A percentile compares a stretch with the other conserved stretches of the same genome.
Conservation (phyloP, 2,329 filamentous ascomycete genomes). For the Tolypocladium nubicola region DNA sequence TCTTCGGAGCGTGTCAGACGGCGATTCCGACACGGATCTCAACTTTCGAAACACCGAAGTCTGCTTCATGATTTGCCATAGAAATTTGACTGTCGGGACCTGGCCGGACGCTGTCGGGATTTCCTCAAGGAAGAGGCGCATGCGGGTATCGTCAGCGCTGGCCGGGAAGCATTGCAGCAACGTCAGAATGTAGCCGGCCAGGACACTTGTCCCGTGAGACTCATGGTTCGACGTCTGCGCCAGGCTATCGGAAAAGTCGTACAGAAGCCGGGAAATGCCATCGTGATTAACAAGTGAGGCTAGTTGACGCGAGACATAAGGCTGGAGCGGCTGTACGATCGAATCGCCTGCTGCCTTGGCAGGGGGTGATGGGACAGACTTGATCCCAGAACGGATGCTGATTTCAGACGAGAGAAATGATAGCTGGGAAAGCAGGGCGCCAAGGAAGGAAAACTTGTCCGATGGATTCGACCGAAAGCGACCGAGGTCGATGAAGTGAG, state of each 20-base stretch:
- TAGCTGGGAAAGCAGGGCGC: conserved; percentile 43
- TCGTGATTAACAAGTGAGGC: conserved; percentile 63
- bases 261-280: conserved; percentile 47
- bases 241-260: conserved; percentile 21
- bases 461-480: conserved; percentile 22
- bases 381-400: conserved; percentile 28
- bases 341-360: conserved; percentile 9
- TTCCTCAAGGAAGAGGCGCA: conserved; percentile 69
- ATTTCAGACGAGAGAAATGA: conserved; percentile 42
- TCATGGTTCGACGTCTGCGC: conserved; percentile 18
- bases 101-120: conserved; percentile 39
- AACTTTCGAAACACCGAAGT: conserved; percentile 29
- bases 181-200: conserved; percentile 80
- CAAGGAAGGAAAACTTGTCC: conserved; percentile 32
- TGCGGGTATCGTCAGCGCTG: conserved; percentile 78
- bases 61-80: conserved; percentile 57
- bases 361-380: conserved; percentile 2
- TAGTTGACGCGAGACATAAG: conserved; percentile 56
- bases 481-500: conserved; percentile 54
- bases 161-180: conserved; percentile 76
- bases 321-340: conserved; percentile 23
- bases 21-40: conserved; percentile 15
- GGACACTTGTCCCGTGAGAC: conserved; percentile 43
- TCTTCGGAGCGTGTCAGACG: conserved; percentile 17
- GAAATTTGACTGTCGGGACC: conserved; percentile 51